A percentile compares a stretch with the other conserved stretches of the same genome.
These are phyloP conservation scores for Talaromyces trachyspermus DNA, from an alignment of 495 filamentous ascomycete genomes.

Conservation along the genomic window DNA sequence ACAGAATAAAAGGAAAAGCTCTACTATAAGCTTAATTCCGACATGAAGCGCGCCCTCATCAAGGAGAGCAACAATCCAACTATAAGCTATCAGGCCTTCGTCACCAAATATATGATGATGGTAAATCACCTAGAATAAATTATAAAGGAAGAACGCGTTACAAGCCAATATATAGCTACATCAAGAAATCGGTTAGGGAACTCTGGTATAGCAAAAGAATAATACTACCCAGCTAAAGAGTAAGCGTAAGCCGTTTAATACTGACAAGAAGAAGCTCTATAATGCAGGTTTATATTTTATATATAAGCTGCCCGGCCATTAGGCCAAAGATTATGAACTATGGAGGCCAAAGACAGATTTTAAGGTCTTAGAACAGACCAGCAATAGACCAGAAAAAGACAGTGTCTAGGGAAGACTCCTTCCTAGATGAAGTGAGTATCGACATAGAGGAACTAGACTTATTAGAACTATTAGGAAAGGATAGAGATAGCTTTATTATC, in stretches of 20 bases:
- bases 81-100: too few species aligned
- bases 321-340: background rate
- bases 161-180: background rate
- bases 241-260: too few species aligned
- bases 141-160: background rate
- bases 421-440: background rate
- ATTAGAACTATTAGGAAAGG: background rate
- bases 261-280: too few species aligned
- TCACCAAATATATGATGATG: too few species aligned
- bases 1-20: slow-evolving; percentile 5
- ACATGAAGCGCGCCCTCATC: background rate
- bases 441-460: background rate
- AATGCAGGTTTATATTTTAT: too few species aligned
- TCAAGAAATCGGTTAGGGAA: background rate
- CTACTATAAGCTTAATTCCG: background rate
- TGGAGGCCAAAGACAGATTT: background rate
- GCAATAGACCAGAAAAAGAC: background rate
- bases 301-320: too few species aligned
- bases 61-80: background rate
- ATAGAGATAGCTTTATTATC: slow-evolving; percentile 11
- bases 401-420: slow-evolving; percentile 5
- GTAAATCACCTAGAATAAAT: too few species aligned
- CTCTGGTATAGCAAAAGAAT: too few species aligned
- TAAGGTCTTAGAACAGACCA: background rate
- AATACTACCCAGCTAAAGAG: too few species aligned